A percentile compares a stretch with the other conserved stretches of the same genome.
Evolutionary conservation across 129 eudicot genomes (phyloP).

Genomic region (Centella asiatica): DNA sequence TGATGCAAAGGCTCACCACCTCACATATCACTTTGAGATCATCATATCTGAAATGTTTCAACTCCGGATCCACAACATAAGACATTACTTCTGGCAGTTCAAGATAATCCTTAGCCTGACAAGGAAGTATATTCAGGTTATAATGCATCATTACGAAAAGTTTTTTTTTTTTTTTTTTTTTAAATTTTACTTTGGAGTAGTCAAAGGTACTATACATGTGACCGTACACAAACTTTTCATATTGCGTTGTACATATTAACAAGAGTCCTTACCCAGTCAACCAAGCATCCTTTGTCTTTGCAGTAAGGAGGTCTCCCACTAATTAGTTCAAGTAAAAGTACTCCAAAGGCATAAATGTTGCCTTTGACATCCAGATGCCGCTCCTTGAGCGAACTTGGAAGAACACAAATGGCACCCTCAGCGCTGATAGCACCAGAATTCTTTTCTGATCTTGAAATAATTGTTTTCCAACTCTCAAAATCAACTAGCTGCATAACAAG

Average conservation of each 20-base stretch:
- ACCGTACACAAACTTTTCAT: background rate
- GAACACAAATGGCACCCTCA: constrained; percentile 57
- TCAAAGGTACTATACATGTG: too few species aligned
- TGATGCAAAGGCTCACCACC: constrained; percentile 47
- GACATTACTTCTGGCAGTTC: constrained; percentile 49
- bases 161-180: too few species aligned
- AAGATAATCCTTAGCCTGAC: constrained; percentile 71
- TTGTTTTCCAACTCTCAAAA: constrained; percentile 86
- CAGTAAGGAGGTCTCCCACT: constrained; percentile 77
- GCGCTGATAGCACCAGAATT: constrained; percentile 45
- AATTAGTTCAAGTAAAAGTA: constrained; percentile 72
- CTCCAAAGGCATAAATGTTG: constrained; percentile 72
- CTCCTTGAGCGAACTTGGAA: constrained; percentile 43
- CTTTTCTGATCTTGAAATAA: constrained; percentile 72
- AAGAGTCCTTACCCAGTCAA: constrained; percentile 66
- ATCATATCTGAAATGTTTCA: constrained; percentile 57
- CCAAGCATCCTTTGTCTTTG: constrained; percentile 59
- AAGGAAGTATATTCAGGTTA: background rate
- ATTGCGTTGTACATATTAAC: background rate
- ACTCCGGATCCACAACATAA: constrained; percentile 55
- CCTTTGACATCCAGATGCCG: constrained; percentile 68
- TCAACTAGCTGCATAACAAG: constrained; percentile 63
- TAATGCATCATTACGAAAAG: background rate
- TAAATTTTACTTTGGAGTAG: too few species aligned
- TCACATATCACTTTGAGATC: constrained; percentile 65